Conservation (phyloP, 2,329 filamentous ascomycete genomes). For the Aspergillus aculeatinus region DNA sequence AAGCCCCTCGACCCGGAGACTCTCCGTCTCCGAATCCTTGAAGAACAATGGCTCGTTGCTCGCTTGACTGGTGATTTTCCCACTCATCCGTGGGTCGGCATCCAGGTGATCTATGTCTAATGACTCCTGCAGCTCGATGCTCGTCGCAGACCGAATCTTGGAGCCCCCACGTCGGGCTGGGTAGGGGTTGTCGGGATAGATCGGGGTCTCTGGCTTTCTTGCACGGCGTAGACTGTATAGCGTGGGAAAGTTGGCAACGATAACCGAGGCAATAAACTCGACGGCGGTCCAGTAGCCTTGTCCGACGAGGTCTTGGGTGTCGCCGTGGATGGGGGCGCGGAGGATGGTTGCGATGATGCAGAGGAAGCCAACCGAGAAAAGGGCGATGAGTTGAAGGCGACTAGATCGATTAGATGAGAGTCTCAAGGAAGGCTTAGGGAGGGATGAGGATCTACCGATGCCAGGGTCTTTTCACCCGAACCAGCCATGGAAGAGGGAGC, state of each 20-base stretch:
- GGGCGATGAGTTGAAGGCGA: constrained; percentile 8
- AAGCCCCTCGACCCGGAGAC: background rate
- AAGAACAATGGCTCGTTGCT: background rate
- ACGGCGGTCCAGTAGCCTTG: constrained; percentile 9
- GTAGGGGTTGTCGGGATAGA: background rate
- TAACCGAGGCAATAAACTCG: constrained; percentile 9
- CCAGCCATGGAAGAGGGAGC: constrained; percentile 14
- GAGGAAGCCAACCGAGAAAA: constrained; percentile 14
- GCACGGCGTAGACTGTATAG: constrained; percentile 11
- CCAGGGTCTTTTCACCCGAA: constrained; percentile 8
- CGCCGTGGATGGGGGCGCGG: constrained; percentile 7
- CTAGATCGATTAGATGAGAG: background rate
- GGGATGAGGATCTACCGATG: background rate
- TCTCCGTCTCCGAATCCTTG: background rate
- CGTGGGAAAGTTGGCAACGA: constrained; percentile 15
- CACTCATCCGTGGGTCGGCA: background rate
- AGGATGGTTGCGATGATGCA: constrained; percentile 10
- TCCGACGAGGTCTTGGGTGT: constrained; percentile 1
- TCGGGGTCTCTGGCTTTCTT: background rate
- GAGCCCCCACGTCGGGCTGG: background rate
- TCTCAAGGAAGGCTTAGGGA: background rate
- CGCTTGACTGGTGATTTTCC: background rate
- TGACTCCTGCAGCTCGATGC: background rate
- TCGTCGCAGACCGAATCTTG: background rate
- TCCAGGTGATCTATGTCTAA: background rate